Evolutionary conservation across 2,329 filamentous ascomycete species (phyloP).

Genomic region (Aspergillus sp.): DNA sequence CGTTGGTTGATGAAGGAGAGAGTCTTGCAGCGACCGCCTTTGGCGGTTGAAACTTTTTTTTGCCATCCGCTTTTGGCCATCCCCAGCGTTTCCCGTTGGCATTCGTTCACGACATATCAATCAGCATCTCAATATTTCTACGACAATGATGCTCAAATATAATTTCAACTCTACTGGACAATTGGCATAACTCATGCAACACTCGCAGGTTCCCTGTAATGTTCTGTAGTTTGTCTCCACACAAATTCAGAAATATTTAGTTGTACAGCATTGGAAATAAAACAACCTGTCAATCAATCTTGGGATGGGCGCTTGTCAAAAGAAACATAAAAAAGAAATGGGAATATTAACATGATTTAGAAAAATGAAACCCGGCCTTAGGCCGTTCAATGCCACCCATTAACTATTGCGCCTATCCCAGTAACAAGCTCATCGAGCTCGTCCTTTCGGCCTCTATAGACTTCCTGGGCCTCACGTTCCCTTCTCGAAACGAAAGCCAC

Average conservation of each 20-base stretch:
- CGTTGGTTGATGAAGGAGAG: slow-evolving; percentile 5
- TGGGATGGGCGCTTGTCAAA: neutral
- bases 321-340: neutral
- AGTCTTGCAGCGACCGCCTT: slow-evolving; percentile 17
- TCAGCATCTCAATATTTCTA: too few species aligned
- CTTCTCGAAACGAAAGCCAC: slow-evolving; percentile 73
- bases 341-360: neutral
- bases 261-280: neutral
- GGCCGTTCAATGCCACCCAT: slow-evolving; percentile 35
- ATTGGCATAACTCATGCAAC: too few species aligned
- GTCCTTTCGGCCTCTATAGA: slow-evolving; percentile 70
- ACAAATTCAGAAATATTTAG: neutral
- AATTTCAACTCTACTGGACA: too few species aligned
- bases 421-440: slow-evolving; percentile 63
- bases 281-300: neutral
- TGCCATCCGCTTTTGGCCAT: slow-evolving; percentile 12
- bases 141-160: too few species aligned
- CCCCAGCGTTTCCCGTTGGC: neutral
- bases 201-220: too few species aligned
- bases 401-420: slow-evolving; percentile 26
- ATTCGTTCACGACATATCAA: too few species aligned
- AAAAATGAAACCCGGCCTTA: neutral
- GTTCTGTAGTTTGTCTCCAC: too few species aligned
- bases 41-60: slow-evolving; percentile 4
- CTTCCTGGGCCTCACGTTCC: slow-evolving; percentile 86